A percentile compares a stretch with the other conserved stretches of the same genome.
Conservation (phyloP, 768 basidiomycete genomes). For the Boletus pseudo-olivaceus region DNA sequence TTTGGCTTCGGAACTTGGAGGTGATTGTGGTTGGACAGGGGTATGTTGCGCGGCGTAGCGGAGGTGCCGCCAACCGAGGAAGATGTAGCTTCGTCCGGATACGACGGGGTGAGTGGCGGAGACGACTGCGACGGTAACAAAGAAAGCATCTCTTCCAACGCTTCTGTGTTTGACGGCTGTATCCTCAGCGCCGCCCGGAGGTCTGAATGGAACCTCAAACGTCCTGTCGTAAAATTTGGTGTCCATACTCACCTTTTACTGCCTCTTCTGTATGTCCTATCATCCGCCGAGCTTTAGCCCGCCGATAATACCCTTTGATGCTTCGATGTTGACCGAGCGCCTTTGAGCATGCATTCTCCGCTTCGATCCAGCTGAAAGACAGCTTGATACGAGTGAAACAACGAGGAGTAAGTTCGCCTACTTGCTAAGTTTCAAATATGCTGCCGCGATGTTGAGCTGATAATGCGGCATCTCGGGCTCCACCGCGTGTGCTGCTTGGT, state of each 20-base stretch:
- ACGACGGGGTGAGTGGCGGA: constrained; percentile 4
- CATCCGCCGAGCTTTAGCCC: constrained; percentile 65
- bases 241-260: constrained; percentile 44
- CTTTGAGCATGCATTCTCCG: constrained; percentile 65
- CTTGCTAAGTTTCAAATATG: constrained; percentile 68
- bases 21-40: constrained; percentile 26
- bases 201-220: constrained; percentile 38
- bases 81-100: constrained; percentile 25
- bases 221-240: too few species aligned
- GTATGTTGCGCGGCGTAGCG: constrained; percentile 1
- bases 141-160: constrained; percentile 50
- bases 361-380: constrained; percentile 59
- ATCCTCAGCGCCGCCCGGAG: constrained; percentile 56
- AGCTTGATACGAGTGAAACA: constrained; percentile 14
- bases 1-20: constrained; percentile 42
- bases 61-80: constrained; percentile 27
- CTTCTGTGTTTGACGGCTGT: constrained; percentile 65
- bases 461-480: constrained; percentile 76
- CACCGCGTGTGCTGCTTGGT: constrained; percentile 56
- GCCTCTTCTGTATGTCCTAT: constrained; percentile 54
- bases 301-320: constrained; percentile 66
- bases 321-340: constrained; percentile 64
- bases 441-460: constrained; percentile 73
- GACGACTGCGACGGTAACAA: constrained; percentile 30
- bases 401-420: constrained; percentile 34